Evolutionary conservation across 495 filamentous ascomycete species (phyloP), one percentile per base, ranked within the genome.

Genomic region (Aspergillus biplanus): DNA sequence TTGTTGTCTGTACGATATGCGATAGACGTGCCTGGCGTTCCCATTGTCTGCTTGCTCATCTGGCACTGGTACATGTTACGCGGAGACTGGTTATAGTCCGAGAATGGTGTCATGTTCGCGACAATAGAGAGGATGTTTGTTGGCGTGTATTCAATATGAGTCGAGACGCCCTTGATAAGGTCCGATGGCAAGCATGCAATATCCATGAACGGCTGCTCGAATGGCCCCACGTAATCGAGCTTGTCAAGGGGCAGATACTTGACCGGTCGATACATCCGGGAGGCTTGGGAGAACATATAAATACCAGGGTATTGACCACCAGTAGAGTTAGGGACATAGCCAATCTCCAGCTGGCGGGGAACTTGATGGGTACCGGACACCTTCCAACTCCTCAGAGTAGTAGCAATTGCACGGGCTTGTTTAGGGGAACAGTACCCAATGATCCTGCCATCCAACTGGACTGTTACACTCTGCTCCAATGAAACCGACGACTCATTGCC

Each of bases 1-100:
- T 99, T 99, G 82, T 99, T 99, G 80, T 99, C 95, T 37, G 92
- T 93, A 63, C 95, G 90, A 74, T 96, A 90, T 34, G 85, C 84
- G 60, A 96, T 80, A 0, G 95, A 88, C 8, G 94, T 91, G 56
- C 90, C 93, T 31, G 95, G 95, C 6, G 95, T 99, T 67, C 95
- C 95, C 95, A 99, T 99, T 3, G 94, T 89, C 80, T 99, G 95
- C 75, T 99, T 99, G 75, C 93, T 92, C 95, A 99, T 99, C 80
- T 99, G 95, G 76, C 94, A 97, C 75, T 98, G 95, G 77, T 99
- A 99, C 95, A 99, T 98, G 77, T 99, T 99, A 82, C 95, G 85
- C 12, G 95, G 95, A 33, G 94, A 97, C 75, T 99, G 95, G 78
- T 99, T 99, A 82, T 97, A 96, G 73, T 99, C 92, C 63, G 95